Conservation (phyloP, 352 stramenopile species). For the Plasmopara halstedii region DNA sequence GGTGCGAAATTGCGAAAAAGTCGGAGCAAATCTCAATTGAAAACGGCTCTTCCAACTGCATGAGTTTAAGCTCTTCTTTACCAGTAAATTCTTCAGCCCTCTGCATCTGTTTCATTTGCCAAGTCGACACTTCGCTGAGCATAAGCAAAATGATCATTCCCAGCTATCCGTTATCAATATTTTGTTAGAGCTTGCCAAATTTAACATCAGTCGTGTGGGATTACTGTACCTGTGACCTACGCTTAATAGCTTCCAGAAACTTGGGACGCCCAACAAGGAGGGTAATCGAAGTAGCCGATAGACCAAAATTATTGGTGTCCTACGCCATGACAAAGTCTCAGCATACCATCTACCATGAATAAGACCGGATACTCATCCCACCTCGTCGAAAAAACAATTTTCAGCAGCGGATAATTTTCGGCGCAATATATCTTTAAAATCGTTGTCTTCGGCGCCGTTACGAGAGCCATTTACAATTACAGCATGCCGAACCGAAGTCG, state of each 20-base stretch:
- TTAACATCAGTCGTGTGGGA: background rate
- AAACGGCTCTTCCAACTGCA: slow-evolving; percentile 74
- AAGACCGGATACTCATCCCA: background rate
- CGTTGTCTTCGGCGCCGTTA: slow-evolving; percentile 32
- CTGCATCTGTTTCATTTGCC: slow-evolving; percentile 88
- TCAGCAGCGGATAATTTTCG: slow-evolving; percentile 37
- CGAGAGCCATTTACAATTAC: slow-evolving; percentile 33
- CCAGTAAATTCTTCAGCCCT: slow-evolving; percentile 70
- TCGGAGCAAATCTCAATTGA: slow-evolving; percentile 73
- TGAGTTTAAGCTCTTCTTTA: slow-evolving; percentile 61
- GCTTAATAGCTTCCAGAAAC: slow-evolving; percentile 42
- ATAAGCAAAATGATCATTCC: slow-evolving; percentile 66
- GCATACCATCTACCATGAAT: background rate
- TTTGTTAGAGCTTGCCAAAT: slow-evolving; percentile 4
- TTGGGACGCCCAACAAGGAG: slow-evolving; percentile 11
- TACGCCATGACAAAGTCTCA: slow-evolving; percentile 4
- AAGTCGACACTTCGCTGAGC: slow-evolving; percentile 70
- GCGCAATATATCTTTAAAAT: too few species aligned
- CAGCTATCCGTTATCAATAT: slow-evolving; percentile 29
- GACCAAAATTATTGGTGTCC: slow-evolving; percentile 1
- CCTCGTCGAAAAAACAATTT: slow-evolving; percentile 15
- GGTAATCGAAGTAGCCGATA: slow-evolving; percentile 12
- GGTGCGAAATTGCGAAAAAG: slow-evolving; percentile 68
- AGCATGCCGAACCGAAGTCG: slow-evolving; percentile 39
- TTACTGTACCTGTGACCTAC: slow-evolving; percentile 55